phyloP scores from a whole-genome alignment of 176 grass and related monocot species.

The Musa schizocarpa region DNA sequence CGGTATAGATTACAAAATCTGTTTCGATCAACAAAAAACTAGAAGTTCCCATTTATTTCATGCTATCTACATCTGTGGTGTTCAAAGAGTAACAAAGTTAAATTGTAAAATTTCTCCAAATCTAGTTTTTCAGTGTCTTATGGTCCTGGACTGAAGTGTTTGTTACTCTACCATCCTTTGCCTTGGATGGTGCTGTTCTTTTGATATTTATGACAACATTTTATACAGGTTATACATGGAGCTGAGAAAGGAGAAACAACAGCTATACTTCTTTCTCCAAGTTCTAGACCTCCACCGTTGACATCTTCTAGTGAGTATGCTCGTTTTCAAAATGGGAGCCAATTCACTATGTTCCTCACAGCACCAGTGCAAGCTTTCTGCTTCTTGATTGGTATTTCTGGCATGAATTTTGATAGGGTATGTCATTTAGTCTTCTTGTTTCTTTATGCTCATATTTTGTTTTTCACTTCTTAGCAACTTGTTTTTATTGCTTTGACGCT shows the following conservation, averaged over 20 bases:
- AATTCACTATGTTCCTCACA: conserved; percentile 93
- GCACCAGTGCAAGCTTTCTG: conserved; percentile 94
- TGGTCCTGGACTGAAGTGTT: neutral
- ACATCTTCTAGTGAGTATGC: conserved; percentile 42
- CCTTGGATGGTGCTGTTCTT: neutral
- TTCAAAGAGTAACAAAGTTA: neutral
- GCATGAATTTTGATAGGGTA: conserved; percentile 56
- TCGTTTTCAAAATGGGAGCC: conserved; percentile 51
- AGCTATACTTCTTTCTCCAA: conserved; percentile 81
- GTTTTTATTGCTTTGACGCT: conserved; percentile 12
- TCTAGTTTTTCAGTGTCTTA: neutral
- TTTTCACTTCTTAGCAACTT: neutral
- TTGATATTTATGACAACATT: neutral
- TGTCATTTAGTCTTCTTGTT: conserved; percentile 1
- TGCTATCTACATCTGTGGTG: neutral
- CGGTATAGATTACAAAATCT: too few relatives aligned
- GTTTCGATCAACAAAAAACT: too few relatives aligned
- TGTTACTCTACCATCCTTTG: neutral
- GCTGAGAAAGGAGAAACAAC: conserved; percentile 76
- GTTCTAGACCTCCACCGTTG: conserved; percentile 33
- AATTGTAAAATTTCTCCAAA: neutral
- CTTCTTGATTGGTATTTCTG: conserved; percentile 52
- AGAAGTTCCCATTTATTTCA: neutral
- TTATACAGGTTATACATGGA: conserved; percentile 55
- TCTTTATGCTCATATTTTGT: conserved; percentile 10